Evolutionary conservation across 2,329 filamentous ascomycete genomes (phyloP), one percentile per base, ranked within the genome.

Genomic region (Xylaria sp.): DNA sequence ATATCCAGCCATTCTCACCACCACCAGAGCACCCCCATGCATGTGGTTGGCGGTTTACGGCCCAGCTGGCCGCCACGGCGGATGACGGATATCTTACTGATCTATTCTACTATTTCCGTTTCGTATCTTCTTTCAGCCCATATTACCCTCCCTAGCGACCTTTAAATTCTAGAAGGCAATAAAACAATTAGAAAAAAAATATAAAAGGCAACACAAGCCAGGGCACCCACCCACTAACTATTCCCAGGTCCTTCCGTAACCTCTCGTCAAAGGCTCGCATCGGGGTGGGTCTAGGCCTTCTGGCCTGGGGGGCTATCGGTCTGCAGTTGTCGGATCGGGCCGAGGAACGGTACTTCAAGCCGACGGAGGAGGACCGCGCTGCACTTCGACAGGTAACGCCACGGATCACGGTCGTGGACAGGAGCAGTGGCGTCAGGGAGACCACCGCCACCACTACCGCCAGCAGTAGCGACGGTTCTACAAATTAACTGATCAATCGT

Each of bases 271-370:
- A 87, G 73, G 91, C 92, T 27, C 91, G 92, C 65, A 81, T 93
- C 50, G 81, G 90, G 56, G 85, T 97, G 70, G 94, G 94, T 73
- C 78, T 89, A 57, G 91, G 89, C 74, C 81, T 97, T 72, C 88
- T 97, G 76, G 88, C 88, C 39, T 97, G 93, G 88, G 93, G 93
- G 14, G 82, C 84, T 48, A 82, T 89, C 48, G 94, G 93, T 17
- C 85, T 96, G n/a, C 90, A 91, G 77, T 77, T 92, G 19, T 89
- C 91, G 4, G 92, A 95, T 76, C 85, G 85, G 65, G 89, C 91
- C 17, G 94, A 95, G 80, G 86, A 92, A 77, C 89, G 86, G 50
- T 86, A 94, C 69, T 86, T 93, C 79, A 89, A 86, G 47, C 88
- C 94, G 1, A 91, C 89, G 0, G 89, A 93, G 69, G 84, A 91